Evolutionary conservation across 768 basidiomycete species (phyloP).

Genomic region (Lyophyllum atratum): DNA sequence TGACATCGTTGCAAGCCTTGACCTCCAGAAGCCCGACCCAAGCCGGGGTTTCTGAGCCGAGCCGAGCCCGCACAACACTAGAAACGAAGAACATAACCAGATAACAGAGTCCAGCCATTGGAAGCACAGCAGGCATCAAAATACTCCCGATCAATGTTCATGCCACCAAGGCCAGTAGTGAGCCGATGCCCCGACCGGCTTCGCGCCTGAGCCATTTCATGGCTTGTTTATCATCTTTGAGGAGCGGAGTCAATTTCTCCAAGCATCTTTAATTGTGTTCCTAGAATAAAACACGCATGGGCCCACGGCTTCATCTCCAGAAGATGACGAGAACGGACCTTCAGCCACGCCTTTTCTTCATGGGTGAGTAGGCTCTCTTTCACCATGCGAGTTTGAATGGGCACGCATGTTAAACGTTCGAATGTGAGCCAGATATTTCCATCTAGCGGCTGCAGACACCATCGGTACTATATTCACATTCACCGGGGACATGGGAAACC

Average conservation of each 20-base stretch:
- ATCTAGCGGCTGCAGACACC: conserved; percentile 56
- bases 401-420: conserved; percentile 91
- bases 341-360: conserved; percentile 87
- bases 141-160: conserved; percentile 84
- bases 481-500: conserved; percentile 8
- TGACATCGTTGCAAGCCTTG: too few species aligned
- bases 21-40: too few species aligned
- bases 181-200: conserved; percentile 77
- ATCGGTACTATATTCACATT: neutral
- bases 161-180: conserved; percentile 65
- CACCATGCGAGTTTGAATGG: conserved; percentile 90
- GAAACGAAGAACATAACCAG: too few species aligned
- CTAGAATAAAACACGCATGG: conserved; percentile 31
- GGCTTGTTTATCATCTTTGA: conserved; percentile 81
- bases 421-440: conserved; percentile 86
- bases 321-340: conserved; percentile 42
- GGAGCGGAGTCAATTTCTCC: conserved; percentile 59
- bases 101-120: too few species aligned
- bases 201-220: conserved; percentile 80
- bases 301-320: neutral
- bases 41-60: too few species aligned
- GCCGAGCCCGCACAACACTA: too few species aligned
- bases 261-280: conserved; percentile 81
- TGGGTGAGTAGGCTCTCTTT: conserved; percentile 84
- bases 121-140: too few species aligned